Conservation (phyloP, 495 filamentous ascomycete genomes). For the Aspergillus conjunctus region DNA sequence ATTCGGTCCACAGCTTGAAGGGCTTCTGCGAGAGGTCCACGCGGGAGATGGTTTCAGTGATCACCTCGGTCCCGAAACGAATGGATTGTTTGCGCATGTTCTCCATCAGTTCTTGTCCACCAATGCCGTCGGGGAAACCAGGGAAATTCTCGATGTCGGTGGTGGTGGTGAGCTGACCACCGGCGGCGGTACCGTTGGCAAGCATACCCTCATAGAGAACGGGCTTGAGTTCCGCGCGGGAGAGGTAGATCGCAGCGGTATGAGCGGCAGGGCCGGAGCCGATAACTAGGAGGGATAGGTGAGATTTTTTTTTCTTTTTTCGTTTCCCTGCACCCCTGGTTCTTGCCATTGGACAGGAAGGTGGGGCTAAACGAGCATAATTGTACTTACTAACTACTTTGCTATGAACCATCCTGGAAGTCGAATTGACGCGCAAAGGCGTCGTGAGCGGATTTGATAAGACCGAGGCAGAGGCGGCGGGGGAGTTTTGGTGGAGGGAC, state of each 20-base stretch:
- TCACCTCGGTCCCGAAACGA: conserved; percentile 87
- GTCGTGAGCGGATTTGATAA: conserved; percentile 41
- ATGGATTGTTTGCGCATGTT: conserved; percentile 90
- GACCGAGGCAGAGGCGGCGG: conserved; percentile 42
- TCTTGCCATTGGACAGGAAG: neutral
- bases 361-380: neutral
- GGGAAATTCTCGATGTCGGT: conserved; percentile 99
- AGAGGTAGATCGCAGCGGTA: conserved; percentile 94
- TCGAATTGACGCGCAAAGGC: conserved; percentile 46
- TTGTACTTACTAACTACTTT: conserved; percentile 72
- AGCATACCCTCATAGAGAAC: conserved; percentile 97
- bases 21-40: conserved; percentile 84
- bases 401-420: conserved; percentile 69
- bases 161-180: conserved; percentile 95
- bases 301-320: conserved; percentile 17
- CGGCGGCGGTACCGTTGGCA: conserved; percentile 93
- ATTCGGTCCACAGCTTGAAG: conserved; percentile 90
- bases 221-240: conserved; percentile 84
- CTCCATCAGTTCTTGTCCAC: conserved; percentile 88
- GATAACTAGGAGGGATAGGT: conserved; percentile 53
- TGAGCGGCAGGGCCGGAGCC: conserved; percentile 97
- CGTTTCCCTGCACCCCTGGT: neutral
- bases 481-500: conserved; percentile 59
- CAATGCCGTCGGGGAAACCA: conserved; percentile 86
- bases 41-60: conserved; percentile 86